Evolutionary conservation across 306 rosid species (phyloP).

Genomic region (Fragaria ananassa): DNA sequence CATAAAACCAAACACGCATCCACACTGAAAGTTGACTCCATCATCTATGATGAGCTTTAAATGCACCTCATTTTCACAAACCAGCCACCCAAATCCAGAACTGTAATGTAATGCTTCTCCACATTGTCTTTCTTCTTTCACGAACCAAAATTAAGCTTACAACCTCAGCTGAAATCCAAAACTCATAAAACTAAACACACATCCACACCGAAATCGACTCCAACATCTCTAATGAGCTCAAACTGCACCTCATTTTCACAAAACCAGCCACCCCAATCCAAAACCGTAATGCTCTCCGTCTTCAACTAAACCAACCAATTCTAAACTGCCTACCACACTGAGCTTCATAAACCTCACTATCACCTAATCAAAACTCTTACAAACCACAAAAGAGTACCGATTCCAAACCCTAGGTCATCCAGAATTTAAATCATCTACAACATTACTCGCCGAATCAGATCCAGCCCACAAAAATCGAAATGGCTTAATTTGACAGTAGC

Average conservation of each 20-base stretch:
- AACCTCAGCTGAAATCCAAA: background rate
- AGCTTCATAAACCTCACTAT: background rate
- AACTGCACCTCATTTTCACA: background rate
- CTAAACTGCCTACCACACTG: background rate
- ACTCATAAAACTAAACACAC: background rate
- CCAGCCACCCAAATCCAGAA: background rate
- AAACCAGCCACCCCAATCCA: background rate
- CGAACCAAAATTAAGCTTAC: background rate
- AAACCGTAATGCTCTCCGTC: background rate
- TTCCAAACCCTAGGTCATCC: background rate
- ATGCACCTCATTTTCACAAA: background rate
- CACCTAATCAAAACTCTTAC: background rate
- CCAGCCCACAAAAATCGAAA: background rate
- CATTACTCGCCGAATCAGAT: conserved; percentile 7
- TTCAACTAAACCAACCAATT: background rate
- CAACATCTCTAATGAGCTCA: background rate
- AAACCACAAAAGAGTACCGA: background rate
- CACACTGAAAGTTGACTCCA: background rate
- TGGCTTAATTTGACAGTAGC: background rate
- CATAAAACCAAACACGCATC: background rate
- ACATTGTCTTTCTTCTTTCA: background rate
- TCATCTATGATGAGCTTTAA: background rate
- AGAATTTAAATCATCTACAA: background rate
- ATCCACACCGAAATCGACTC: background rate
- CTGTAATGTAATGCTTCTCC: background rate